Evolutionary conservation across 805 yeast genomes (phyloP), one percentile per base, ranked within the genome.

Genomic region (Isabelozyma gotoi): DNA sequence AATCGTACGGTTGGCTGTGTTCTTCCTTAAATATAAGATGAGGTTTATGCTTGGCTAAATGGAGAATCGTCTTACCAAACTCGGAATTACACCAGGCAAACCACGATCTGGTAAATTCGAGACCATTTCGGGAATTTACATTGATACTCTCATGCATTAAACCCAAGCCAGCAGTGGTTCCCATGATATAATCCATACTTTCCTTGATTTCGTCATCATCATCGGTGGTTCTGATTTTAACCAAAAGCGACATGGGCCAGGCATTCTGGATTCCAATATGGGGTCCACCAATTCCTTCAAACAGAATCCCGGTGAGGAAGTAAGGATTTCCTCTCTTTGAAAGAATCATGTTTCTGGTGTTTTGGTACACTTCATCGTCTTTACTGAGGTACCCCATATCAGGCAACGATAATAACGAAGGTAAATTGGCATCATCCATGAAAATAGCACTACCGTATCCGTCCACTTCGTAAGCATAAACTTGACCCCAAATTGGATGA

Each of bases 11-110:
- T 40, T 46, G 16, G 1, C 60, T 47, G 41, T 51, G 67, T 39
- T 73, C 72, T 2, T 69, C 62, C 36, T 76, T 77, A 55, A 87
- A 84, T 11, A 88, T 77, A 50, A 88, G 65, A 55, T 85, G 78
- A 0, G 96, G 96, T 57, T 85, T 86, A 40, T 85, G 68, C 45
- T 74, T 66, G 2, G 92, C 90, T 47, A 89, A 65, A 53, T 88
- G 84, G 37, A 89, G 60, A n/a, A 89, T 83, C 0, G 95, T 84
- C 62, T 87, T 87, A 16, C 90, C 96, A 66, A 89, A 88, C 63
- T 90, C 96, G 1, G 95, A 82, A 59, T 89, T 89, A 52, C 95
- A 86, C 97, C 97, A 89, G 4, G 96, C 85, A 68, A 90, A 90
- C 97, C 97, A 89, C 2, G 94, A 79, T 46, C 97, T 69, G 0